A percentile compares a stretch with the other conserved stretches of the same genome.
These are phyloP conservation scores for Vachellia collinsii DNA, from an alignment of 306 rosid genomes.

Conservation along the genomic window DNA sequence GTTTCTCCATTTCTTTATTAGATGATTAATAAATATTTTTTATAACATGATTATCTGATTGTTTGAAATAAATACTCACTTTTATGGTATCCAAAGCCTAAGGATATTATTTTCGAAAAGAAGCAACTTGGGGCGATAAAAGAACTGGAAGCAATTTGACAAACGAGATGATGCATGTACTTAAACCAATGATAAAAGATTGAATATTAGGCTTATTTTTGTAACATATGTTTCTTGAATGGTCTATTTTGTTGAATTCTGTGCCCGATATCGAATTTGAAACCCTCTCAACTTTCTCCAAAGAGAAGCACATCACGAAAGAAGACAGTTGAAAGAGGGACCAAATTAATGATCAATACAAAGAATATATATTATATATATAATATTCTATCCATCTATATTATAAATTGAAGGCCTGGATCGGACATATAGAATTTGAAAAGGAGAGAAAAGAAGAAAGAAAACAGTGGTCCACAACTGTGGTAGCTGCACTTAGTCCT, in stretches of 20 bases:
- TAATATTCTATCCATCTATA: neutral
- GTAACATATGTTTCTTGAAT: neutral
- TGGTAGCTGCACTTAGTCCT: constrained; percentile 39
- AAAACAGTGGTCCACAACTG: constrained; percentile 36
- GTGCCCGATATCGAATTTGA: neutral
- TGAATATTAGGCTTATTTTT: neutral
- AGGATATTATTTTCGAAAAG: neutral
- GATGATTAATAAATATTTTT: neutral
- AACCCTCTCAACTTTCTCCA: neutral
- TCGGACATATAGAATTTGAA: neutral
- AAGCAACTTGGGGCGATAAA: neutral
- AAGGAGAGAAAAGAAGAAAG: constrained; percentile 5
- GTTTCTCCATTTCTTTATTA: neutral
- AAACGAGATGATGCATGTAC: neutral
- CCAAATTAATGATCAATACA: neutral
- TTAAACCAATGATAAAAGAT: neutral
- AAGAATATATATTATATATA: neutral
- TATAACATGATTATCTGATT: neutral
- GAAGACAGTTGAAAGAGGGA: constrained; percentile 5
- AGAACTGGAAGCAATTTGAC: neutral
- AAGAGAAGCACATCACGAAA: neutral
- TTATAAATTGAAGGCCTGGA: neutral
- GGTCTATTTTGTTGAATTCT: neutral
- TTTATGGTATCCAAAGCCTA: neutral
- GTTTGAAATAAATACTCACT: neutral